Evolutionary conservation across 2,329 filamentous ascomycete genomes (phyloP).

Genomic region (Phialocephala sp.): DNA sequence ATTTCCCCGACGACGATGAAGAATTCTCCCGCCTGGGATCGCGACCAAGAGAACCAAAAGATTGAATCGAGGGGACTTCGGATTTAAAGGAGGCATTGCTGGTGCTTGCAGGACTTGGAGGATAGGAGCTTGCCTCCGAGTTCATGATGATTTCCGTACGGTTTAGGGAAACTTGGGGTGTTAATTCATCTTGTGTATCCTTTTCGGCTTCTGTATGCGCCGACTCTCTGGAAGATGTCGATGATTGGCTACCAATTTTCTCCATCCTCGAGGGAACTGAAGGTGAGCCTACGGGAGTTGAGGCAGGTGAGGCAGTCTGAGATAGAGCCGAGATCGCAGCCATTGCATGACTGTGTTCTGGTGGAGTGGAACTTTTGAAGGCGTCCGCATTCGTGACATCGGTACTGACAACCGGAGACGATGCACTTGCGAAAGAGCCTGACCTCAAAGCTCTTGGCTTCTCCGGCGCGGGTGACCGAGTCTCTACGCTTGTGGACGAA

Average conservation of each 20-base stretch:
- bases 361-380: conserved; percentile 58
- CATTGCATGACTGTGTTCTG: conserved; percentile 68
- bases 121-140: conserved; percentile 30
- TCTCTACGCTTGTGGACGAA: conserved; percentile 56
- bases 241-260: conserved; percentile 54
- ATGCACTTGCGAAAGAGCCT: conserved; percentile 65
- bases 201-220: conserved; percentile 46
- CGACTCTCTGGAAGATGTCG: conserved; percentile 54
- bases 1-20: conserved; percentile 42
- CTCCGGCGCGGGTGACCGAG: conserved; percentile 48
- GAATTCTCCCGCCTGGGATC: conserved; percentile 43
- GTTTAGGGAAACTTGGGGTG: conserved; percentile 38
- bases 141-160: conserved; percentile 23
- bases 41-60: conserved; percentile 47
- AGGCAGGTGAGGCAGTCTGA: conserved; percentile 56
- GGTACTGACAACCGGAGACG: conserved; percentile 69
- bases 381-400: conserved; percentile 71
- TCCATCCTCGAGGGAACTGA: conserved; percentile 47
- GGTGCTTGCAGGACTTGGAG: conserved; percentile 44
- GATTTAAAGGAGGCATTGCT: conserved; percentile 48
- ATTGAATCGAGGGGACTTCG: conserved; percentile 48
- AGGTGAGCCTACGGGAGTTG: conserved; percentile 53
- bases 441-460: conserved; percentile 64
- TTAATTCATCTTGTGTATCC: conserved; percentile 41
- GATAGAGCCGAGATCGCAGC: conserved; percentile 70